These are phyloP conservation scores for Peronospora tabacina DNA, from an alignment of 352 stramenopile genomes.

Conservation along the genomic window DNA sequence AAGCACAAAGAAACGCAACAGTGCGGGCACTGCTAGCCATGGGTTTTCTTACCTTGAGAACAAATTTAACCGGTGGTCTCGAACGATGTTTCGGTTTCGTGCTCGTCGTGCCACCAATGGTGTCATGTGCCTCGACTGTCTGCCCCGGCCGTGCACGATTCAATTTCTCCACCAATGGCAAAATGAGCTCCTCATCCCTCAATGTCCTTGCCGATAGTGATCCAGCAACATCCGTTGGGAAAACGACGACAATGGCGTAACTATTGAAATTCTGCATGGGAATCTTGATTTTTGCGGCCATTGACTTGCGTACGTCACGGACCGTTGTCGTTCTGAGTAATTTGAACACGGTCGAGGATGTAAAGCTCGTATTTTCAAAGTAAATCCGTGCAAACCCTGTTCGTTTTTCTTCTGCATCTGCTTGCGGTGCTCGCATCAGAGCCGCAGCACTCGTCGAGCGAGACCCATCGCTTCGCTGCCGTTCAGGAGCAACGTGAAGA, in stretches of 20 bases:
- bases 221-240: slow-evolving; percentile 47
- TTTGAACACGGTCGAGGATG: slow-evolving; percentile 77
- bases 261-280: slow-evolving; percentile 47
- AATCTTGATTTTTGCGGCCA: slow-evolving; percentile 81
- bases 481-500: slow-evolving; percentile 21
- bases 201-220: slow-evolving; percentile 63
- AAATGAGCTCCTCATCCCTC: slow-evolving; percentile 69
- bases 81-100: slow-evolving; percentile 54
- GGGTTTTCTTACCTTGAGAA: slow-evolving; percentile 59
- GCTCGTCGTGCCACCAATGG: slow-evolving; percentile 31
- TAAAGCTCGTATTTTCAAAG: slow-evolving; percentile 78
- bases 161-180: slow-evolving; percentile 60
- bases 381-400: slow-evolving; percentile 77
- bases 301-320: slow-evolving; percentile 67
- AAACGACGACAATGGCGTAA: slow-evolving; percentile 79
- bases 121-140: slow-evolving; percentile 42
- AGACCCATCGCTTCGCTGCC: slow-evolving; percentile 16
- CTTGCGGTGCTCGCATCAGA: slow-evolving; percentile 26
- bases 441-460: slow-evolving; percentile 8
- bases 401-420: slow-evolving; percentile 30
- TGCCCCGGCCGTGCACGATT: slow-evolving; percentile 40
- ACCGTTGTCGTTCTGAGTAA: slow-evolving; percentile 57
- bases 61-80: slow-evolving; percentile 66
- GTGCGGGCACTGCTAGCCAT: not conserved
- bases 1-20: slow-evolving; percentile 1